A percentile compares a stretch with the other conserved stretches of the same genome.
phyloP scores from a whole-genome alignment of 768 basidiomycete species.

The Termitomyces sp. region DNA sequence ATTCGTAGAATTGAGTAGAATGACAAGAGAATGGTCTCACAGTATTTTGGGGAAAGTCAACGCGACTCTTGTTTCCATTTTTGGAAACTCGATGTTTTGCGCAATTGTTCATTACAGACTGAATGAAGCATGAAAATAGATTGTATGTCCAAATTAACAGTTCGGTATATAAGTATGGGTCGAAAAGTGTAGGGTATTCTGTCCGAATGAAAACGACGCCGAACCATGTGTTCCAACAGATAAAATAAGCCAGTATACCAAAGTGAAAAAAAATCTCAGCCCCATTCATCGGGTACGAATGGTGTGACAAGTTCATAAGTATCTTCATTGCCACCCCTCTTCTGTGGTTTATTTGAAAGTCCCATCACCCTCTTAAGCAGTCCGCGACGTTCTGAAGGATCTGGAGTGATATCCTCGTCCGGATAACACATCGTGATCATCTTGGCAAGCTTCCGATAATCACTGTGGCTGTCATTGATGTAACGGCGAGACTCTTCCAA shows the following conservation, averaged over 20 bases:
- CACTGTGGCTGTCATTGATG: conserved; percentile 51
- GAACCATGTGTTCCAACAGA: background rate
- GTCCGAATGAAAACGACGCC: background rate
- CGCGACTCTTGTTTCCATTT: background rate
- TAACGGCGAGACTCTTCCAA: conserved; percentile 64
- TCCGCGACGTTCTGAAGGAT: conserved; percentile 32
- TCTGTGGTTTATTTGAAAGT: conserved; percentile 35
- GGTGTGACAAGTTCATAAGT: conserved; percentile 80
- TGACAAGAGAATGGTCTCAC: background rate
- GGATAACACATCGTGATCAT: conserved; percentile 66
- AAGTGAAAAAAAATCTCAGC: conserved; percentile 24
- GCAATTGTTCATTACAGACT: background rate
- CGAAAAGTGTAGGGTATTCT: background rate
- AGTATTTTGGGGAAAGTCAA: background rate
- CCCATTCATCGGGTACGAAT: conserved; percentile 73
- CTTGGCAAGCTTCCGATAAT: conserved; percentile 62
- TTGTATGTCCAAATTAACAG: background rate
- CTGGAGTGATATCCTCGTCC: conserved; percentile 24
- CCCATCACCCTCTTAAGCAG: conserved; percentile 61
- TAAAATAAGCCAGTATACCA: background rate
- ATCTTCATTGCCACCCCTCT: conserved; percentile 63
- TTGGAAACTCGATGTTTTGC: background rate
- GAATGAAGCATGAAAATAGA: background rate
- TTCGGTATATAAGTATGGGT: background rate
- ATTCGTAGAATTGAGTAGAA: background rate